These are phyloP conservation scores for Cylindrotheca fusiformis DNA, from an alignment of 108 stramenopile species.

Conservation along the genomic window DNA sequence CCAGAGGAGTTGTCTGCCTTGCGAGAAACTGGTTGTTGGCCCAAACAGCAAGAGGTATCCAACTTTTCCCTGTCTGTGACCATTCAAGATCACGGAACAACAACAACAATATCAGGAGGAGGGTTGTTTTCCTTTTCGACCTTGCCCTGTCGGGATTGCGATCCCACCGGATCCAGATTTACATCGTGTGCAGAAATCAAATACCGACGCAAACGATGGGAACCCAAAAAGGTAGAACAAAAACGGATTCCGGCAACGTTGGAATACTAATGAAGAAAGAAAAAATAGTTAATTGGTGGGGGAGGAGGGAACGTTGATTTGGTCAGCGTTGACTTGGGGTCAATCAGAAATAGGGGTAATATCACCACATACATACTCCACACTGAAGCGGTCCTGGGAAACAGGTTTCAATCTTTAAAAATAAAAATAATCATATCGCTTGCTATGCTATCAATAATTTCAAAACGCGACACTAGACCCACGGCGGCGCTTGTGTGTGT, in stretches of 20 bases:
- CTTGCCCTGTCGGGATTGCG: constrained; percentile 70
- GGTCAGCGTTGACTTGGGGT: no score
- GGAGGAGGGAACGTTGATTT: no score
- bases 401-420: no score
- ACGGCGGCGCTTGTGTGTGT: no score
- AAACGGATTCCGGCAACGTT: constrained; percentile 11
- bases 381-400: no score
- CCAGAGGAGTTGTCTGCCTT: constrained; percentile 70
- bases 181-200: constrained; percentile 23
- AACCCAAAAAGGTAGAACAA: constrained; percentile 24
- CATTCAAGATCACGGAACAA: constrained; percentile 8
- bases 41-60: constrained; percentile 12
- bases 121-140: constrained; percentile 51
- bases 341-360: no score
- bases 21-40: constrained; percentile 55
- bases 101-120: neutral
- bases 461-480: no score
- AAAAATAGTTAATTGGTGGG: no score
- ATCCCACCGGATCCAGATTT: constrained; percentile 42
- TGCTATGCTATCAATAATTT: no score
- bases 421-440: no score
- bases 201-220: constrained; percentile 24
- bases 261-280: constrained; percentile 15
- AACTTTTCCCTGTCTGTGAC: constrained; percentile 22
- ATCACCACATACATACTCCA: no score